phyloP scores from a whole-genome alignment of 192 early-diverging fungal species.

The Coemansia sp. region DNA sequence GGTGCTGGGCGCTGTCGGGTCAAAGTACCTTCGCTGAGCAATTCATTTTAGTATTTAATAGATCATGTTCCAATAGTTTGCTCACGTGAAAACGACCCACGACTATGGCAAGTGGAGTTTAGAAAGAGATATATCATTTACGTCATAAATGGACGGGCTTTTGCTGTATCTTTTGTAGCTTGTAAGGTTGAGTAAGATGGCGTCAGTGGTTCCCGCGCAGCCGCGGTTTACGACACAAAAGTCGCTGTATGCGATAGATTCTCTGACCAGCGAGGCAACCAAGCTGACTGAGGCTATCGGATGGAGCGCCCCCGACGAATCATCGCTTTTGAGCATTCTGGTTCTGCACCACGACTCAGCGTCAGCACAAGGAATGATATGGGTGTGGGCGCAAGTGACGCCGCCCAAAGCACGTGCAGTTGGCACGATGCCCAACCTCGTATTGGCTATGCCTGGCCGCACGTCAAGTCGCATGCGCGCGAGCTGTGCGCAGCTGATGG shows the following conservation, averaged over 20 bases:
- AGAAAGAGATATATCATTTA: neutral
- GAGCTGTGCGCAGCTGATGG: slow-evolving; percentile 36
- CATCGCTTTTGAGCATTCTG: slow-evolving; percentile 34
- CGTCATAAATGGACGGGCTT: too few species aligned
- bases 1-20: slow-evolving; percentile 20
- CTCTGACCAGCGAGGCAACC: slow-evolving; percentile 13
- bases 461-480: slow-evolving; percentile 22
- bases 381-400: slow-evolving; percentile 49
- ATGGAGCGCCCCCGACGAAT: slow-evolving; percentile 16
- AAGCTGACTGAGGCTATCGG: slow-evolving; percentile 2
- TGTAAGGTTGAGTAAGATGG: slow-evolving; percentile 3
- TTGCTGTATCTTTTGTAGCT: neutral
- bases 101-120: neutral
- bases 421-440: slow-evolving; percentile 30
- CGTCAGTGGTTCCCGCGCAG: slow-evolving; percentile 25
- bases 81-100: slow-evolving; percentile 15
- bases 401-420: slow-evolving; percentile 5
- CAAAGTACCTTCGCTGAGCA: slow-evolving; percentile 15
- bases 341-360: slow-evolving; percentile 28
- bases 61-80: too few species aligned
- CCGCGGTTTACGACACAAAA: slow-evolving; percentile 34
- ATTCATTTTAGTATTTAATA: too few species aligned
- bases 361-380: slow-evolving; percentile 31
- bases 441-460: slow-evolving; percentile 34
- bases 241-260: slow-evolving; percentile 35